Percentiles rank a stretch among this genome's conserved stretches.
Evolutionary conservation across 2,329 filamentous ascomycete genomes (phyloP).

Genomic region (Sarocladiaceae sp.): DNA sequence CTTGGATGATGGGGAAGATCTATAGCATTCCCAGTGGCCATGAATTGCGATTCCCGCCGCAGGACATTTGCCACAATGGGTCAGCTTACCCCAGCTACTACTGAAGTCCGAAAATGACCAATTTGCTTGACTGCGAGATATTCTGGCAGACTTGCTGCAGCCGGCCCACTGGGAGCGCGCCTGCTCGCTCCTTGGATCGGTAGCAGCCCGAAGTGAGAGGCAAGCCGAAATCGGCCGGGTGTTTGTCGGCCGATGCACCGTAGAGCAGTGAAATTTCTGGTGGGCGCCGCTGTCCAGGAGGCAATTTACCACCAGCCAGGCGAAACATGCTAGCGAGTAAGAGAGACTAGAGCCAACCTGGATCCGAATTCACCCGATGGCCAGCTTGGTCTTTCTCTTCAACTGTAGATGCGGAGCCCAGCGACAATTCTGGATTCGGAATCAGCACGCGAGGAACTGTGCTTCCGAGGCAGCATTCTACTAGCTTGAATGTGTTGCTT

Average conservation of each 20-base stretch:
- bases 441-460: neutral
- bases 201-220: neutral
- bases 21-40: neutral
- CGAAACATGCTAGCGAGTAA: slow-evolving; percentile 3
- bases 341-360: neutral
- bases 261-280: neutral
- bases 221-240: slow-evolving; percentile 7
- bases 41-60: too few relatives aligned
- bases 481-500: neutral
- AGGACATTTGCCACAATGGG: too few relatives aligned
- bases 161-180: neutral
- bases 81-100: too few relatives aligned
- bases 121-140: too few relatives aligned
- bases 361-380: neutral
- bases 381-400: neutral
- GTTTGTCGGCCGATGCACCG: neutral
- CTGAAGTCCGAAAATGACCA: too few relatives aligned
- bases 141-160: too few relatives aligned
- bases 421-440: neutral
- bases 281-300: neutral
- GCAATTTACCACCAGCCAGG: slow-evolving; percentile 3
- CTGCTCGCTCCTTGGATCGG: neutral
- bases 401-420: neutral
- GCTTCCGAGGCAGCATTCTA: neutral
- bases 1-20: too few relatives aligned